These are phyloP conservation scores for Trichosporon coremiiforme DNA, from an alignment of 1,284 basidiomycete species.

Conservation along the genomic window DNA sequence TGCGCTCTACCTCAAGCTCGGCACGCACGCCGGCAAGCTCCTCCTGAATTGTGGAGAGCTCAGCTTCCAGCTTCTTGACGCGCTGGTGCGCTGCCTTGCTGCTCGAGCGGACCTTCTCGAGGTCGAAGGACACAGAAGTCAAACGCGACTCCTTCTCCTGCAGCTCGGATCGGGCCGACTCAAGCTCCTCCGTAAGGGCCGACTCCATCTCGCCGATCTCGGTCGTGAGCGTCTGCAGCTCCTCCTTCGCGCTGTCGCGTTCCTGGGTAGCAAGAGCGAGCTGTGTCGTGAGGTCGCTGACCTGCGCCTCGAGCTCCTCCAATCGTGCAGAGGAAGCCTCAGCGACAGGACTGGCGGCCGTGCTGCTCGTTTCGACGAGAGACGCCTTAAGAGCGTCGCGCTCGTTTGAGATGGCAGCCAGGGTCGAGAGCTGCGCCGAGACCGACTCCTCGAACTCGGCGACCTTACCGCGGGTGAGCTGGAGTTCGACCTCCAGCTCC, in stretches of 20 bases:
- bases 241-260: background rate
- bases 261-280: constrained; percentile 13
- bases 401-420: constrained; percentile 11
- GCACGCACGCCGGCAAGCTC: constrained; percentile 28
- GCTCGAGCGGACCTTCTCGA: constrained; percentile 7
- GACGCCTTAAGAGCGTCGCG: constrained; percentile 19
- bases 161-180: constrained; percentile 31
- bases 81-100: constrained; percentile 18
- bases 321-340: background rate
- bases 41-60: constrained; percentile 33
- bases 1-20: constrained; percentile 2
- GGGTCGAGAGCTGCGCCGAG: constrained; percentile 7
- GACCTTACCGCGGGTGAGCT: constrained; percentile 15
- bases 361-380: background rate
- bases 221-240: constrained; percentile 18
- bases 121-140: background rate
- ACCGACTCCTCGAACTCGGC: constrained; percentile 14
- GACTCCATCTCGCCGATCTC: constrained; percentile 28
- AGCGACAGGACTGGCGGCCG: background rate
- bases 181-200: constrained; percentile 25
- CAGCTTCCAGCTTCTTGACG: constrained; percentile 32
- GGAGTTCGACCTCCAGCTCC: constrained; percentile 21
- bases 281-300: background rate
- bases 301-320: constrained; percentile 20
- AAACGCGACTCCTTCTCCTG: constrained; percentile 20